Percentiles rank a stretch among this genome's conserved stretches.
Conservation (phyloP, 345 rosid species). For the Excoecaria cochinchinensis region DNA sequence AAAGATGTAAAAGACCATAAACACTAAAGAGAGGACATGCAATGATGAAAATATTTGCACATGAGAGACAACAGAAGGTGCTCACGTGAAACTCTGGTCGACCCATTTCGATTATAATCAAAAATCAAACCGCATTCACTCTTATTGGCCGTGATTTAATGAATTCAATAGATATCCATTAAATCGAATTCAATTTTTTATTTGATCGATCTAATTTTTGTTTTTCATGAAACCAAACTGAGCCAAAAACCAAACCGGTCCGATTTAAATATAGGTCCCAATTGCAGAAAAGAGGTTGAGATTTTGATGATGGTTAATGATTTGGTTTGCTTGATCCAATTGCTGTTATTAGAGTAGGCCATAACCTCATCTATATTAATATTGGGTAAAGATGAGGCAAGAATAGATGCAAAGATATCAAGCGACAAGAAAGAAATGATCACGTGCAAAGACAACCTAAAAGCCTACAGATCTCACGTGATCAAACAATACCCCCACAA, state of each 20-base stretch:
- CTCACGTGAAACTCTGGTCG: constrained; percentile 45
- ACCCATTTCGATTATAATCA: constrained; percentile 13
- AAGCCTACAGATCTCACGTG: constrained; percentile 23
- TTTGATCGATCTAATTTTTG: no score
- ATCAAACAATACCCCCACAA: background rate
- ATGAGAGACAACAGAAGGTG: constrained; percentile 49
- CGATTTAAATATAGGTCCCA: no score
- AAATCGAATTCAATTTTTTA: no score
- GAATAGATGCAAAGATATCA: constrained; percentile 15
- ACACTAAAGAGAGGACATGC: background rate
- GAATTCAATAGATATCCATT: no score
- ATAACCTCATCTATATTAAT: background rate
- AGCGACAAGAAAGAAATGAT: constrained; percentile 20
- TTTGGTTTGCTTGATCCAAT: constrained; percentile 2
- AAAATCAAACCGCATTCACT: no score
- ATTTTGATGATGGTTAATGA: constrained; percentile 4
- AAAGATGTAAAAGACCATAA: background rate
- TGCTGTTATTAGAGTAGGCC: background rate
- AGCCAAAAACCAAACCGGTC: no score
- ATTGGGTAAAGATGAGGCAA: background rate
- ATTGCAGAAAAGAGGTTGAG: background rate
- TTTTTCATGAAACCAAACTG: no score
- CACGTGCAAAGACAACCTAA: constrained; percentile 28
- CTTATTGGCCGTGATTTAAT: no score
- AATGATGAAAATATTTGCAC: constrained; percentile 23